These are phyloP conservation scores for Camellia japonica DNA, from an alignment of 148 eudicot species.

Conservation along the genomic window DNA sequence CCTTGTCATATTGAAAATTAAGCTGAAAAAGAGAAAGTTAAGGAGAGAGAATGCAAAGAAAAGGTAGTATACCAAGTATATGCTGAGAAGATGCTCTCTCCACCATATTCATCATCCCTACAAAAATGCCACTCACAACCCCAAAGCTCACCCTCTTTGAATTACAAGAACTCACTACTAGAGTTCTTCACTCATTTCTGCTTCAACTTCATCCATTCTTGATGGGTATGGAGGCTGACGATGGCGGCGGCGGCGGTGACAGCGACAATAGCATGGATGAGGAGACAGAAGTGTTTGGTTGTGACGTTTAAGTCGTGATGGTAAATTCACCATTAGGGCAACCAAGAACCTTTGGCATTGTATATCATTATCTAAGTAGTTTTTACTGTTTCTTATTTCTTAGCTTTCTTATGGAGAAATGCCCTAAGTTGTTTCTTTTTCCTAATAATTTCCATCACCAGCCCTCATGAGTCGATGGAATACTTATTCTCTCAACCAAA, in stretches of 20 bases:
- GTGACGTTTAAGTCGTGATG: constrained; percentile 2
- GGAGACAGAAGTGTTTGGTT: neutral
- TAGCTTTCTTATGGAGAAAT: no score
- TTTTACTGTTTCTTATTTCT: no score
- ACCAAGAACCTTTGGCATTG: constrained; percentile 17
- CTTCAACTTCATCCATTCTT: neutral
- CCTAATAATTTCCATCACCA: no score
- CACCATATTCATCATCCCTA: constrained; percentile 4
- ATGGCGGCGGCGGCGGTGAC: neutral
- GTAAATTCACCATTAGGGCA: constrained; percentile 11
- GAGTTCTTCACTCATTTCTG: neutral
- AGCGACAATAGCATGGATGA: neutral
- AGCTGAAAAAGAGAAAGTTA: no score
- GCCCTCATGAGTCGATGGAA: no score
- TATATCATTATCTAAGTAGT: neutral
- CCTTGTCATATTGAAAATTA: no score
- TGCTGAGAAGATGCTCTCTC: constrained; percentile 15
- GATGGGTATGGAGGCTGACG: neutral
- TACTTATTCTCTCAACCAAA: no score
- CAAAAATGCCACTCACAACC: neutral
- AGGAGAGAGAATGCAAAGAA: no score
- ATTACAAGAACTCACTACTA: neutral
- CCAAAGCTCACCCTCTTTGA: constrained; percentile 6
- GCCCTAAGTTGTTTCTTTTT: no score
- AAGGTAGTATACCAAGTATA: neutral